These are phyloP conservation scores for Suhomyces yuchorum DNA, from an alignment of 1,139 yeast species.

Conservation along the genomic window DNA sequence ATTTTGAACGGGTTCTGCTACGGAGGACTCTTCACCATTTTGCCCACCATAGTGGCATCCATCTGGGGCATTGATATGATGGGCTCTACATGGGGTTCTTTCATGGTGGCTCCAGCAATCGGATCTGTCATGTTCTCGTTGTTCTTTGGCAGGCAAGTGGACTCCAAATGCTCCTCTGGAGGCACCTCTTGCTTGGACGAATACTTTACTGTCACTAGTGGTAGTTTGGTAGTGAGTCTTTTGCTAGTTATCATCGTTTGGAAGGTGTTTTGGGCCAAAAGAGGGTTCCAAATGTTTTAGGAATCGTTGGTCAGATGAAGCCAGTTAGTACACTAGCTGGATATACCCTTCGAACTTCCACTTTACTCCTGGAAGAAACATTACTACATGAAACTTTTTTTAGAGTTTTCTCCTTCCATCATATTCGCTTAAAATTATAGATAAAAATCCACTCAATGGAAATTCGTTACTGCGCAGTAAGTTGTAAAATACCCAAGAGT, in stretches of 20 bases:
- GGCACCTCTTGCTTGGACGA: conserved; percentile 29
- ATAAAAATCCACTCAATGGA: no score
- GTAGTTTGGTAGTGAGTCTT: conserved; percentile 36
- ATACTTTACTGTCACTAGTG: conserved; percentile 39
- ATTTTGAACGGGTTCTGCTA: conserved; percentile 68
- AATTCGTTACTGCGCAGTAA: no score
- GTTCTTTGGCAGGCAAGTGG: conserved; percentile 69
- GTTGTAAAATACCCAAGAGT: no score
- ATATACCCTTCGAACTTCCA: no score
- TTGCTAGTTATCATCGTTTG: conserved; percentile 34
- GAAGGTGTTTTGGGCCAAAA: conserved; percentile 36
- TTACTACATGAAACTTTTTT: no score
- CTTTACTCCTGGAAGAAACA: no score
- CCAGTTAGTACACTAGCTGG: no score
- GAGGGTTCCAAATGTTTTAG: conserved; percentile 29
- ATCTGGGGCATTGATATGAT: conserved; percentile 90
- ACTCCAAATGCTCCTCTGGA: conserved; percentile 34
- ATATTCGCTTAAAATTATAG: no score
- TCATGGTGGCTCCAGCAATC: conserved; percentile 87
- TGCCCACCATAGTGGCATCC: conserved; percentile 78
- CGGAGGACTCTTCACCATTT: conserved; percentile 83
- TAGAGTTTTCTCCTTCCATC: no score
- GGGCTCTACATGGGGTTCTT: conserved; percentile 93
- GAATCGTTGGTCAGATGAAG: no score
- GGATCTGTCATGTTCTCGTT: conserved; percentile 76